These are phyloP conservation scores for Kwoniella shandongensis DNA, from an alignment of 768 basidiomycete genomes.

Conservation along the genomic window DNA sequence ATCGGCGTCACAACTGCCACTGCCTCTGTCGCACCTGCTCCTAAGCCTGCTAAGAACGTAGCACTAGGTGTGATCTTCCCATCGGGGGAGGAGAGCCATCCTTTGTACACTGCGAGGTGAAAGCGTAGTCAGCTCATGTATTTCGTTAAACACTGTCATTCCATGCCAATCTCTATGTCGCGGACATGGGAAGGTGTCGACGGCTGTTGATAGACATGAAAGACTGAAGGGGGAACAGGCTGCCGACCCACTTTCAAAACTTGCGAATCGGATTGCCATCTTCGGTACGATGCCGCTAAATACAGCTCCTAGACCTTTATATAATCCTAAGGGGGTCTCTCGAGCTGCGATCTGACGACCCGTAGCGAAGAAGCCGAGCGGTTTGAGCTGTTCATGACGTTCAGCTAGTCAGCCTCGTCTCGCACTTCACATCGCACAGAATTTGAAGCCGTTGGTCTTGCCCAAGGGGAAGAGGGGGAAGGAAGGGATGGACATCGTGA, in stretches of 20 bases:
- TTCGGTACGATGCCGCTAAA: slow-evolving; percentile 96
- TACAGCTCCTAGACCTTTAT: slow-evolving; percentile 97
- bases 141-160: no score
- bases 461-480: background rate
- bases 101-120: slow-evolving; percentile 64
- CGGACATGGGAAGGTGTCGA: no score
- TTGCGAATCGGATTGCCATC: slow-evolving; percentile 98
- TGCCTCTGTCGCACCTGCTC: slow-evolving; percentile 93
- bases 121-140: no score
- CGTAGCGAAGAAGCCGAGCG: slow-evolving; percentile 88
- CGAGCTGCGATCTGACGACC: slow-evolving; percentile 80
- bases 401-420: slow-evolving; percentile 5
- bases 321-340: slow-evolving; percentile 91
- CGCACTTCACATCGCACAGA: no score
- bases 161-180: no score
- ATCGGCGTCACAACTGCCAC: slow-evolving; percentile 94
- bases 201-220: no score
- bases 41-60: slow-evolving; percentile 91
- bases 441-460: no score
- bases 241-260: slow-evolving; percentile 88
- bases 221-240: no score
- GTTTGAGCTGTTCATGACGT: slow-evolving; percentile 68
- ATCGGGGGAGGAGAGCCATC: slow-evolving; percentile 67
- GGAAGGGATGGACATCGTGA: background rate
- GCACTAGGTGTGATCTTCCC: slow-evolving; percentile 75